Percentiles rank a stretch among this genome's conserved stretches.
These are phyloP conservation scores for Barbarea vulgaris DNA, from an alignment of 345 rosid genomes.

Conservation along the genomic window DNA sequence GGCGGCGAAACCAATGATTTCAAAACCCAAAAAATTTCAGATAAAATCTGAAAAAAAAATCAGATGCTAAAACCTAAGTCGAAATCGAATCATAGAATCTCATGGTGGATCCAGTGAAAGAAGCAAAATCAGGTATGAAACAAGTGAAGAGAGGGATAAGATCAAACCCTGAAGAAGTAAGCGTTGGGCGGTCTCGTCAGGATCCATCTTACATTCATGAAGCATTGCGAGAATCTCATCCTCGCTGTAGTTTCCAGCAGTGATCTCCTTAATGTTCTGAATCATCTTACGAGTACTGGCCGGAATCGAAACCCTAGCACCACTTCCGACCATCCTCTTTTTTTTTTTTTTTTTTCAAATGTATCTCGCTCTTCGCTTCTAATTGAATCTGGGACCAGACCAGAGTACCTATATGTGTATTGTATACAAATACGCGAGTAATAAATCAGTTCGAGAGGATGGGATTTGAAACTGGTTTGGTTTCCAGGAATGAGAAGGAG, in stretches of 20 bases:
- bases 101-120: constrained; percentile 34
- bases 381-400: constrained; percentile 36
- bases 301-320: constrained; percentile 76
- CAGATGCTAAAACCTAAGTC: constrained; percentile 42
- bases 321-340: constrained; percentile 73
- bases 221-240: constrained; percentile 97
- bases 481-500: neutral
- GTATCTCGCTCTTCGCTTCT: constrained; percentile 30
- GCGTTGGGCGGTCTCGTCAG: constrained; percentile 78
- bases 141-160: constrained; percentile 5
- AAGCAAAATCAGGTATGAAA: constrained; percentile 11
- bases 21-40: neutral
- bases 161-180: constrained; percentile 66
- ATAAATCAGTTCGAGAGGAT: constrained; percentile 34
- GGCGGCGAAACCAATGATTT: constrained; percentile 12
- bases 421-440: constrained; percentile 20
- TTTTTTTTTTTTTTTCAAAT: constrained; percentile 7
- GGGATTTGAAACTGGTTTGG: constrained; percentile 35
- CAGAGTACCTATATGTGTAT: constrained; percentile 13
- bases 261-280: constrained; percentile 78
- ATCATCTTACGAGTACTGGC: constrained; percentile 61
- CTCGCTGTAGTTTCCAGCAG: constrained; percentile 70
- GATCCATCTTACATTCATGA: constrained; percentile 89
- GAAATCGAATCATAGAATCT: constrained; percentile 24
- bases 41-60: constrained; percentile 8